Conservation (phyloP, 306 rosid genomes). For the Cyamopsis tetragonoloba region DNA sequence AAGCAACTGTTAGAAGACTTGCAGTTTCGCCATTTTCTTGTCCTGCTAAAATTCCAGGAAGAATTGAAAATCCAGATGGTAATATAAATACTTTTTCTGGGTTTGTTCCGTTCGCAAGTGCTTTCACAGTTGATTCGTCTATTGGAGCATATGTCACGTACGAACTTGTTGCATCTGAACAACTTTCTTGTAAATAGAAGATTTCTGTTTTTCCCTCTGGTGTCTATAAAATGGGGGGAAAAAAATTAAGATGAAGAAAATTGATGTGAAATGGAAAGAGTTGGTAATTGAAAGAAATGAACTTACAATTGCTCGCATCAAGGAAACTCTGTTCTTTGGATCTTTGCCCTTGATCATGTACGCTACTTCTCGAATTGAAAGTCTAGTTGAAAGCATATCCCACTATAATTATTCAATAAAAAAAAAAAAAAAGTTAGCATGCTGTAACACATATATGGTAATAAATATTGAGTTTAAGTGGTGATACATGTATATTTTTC, state of each 20-base stretch:
- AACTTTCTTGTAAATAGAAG: conserved; percentile 51
- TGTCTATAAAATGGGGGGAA: conserved; percentile 31
- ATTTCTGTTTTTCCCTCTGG: conserved; percentile 21
- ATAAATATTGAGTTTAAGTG: too few relatives aligned
- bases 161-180: conserved; percentile 35
- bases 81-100: conserved; percentile 36
- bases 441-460: neutral
- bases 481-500: too few relatives aligned
- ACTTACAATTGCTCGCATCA: conserved; percentile 42
- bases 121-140: conserved; percentile 15
- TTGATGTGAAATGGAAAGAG: neutral
- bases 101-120: conserved; percentile 35
- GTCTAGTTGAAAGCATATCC: conserved; percentile 44
- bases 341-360: conserved; percentile 30
- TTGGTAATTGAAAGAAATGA: neutral
- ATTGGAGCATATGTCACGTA: conserved; percentile 58
- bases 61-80: conserved; percentile 60
- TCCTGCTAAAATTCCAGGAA: conserved; percentile 29
- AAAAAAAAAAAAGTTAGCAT: neutral
- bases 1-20: conserved; percentile 45
- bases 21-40: neutral
- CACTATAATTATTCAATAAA: conserved; percentile 33
- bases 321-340: conserved; percentile 42
- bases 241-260: too few relatives aligned
- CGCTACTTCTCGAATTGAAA: conserved; percentile 21